Percentiles rank a stretch among this genome's conserved stretches.
Conservation (phyloP, 805 yeast species). For the Cyberlindnera americana region DNA sequence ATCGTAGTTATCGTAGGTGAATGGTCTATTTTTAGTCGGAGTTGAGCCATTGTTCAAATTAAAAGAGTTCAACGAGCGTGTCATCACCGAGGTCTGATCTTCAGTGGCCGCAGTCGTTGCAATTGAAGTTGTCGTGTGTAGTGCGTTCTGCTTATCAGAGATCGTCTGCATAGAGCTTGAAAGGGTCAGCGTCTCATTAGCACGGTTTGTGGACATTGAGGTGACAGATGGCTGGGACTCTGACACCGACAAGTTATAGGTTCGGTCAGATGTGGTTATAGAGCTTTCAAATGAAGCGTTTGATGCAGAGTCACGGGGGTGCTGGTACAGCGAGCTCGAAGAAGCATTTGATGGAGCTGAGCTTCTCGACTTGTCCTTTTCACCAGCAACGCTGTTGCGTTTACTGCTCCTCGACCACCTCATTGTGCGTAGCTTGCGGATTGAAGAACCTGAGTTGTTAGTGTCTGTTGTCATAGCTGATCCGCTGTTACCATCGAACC, state of each 20-base stretch:
- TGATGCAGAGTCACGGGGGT: slow-evolving; percentile 7
- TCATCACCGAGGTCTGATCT: slow-evolving; percentile 9
- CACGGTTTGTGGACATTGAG: slow-evolving; percentile 1
- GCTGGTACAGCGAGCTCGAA: slow-evolving; percentile 6
- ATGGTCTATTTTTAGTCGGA: slow-evolving; percentile 18
- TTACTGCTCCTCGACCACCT: slow-evolving; percentile 29
- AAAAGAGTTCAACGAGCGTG: slow-evolving; percentile 15
- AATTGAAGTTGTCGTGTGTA: slow-evolving; percentile 3
- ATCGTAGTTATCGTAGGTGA: slow-evolving; percentile 35
- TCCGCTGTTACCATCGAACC: no score
- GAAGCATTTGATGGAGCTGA: slow-evolving; percentile 4
- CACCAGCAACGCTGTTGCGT: slow-evolving; percentile 24
- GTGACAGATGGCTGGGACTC: slow-evolving; percentile 5
- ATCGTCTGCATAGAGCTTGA: slow-evolving; percentile 8
- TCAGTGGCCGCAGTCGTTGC: slow-evolving; percentile 8
- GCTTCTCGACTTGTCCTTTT: slow-evolving; percentile 13
- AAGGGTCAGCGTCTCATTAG: neutral
- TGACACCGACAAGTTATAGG: slow-evolving; percentile 2
- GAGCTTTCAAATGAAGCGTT: slow-evolving; percentile 10
- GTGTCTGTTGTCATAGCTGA: slow-evolving; percentile 3
- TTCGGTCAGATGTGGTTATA: slow-evolving; percentile 2
- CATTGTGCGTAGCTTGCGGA: slow-evolving; percentile 21
- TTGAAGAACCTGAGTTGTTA: slow-evolving; percentile 5
- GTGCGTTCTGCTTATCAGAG: slow-evolving; percentile 4
- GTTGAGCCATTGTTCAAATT: slow-evolving; percentile 10